These are phyloP conservation scores for Micractinium conductrix DNA, from an alignment of 139 green algal genomes.

Conservation along the genomic window DNA sequence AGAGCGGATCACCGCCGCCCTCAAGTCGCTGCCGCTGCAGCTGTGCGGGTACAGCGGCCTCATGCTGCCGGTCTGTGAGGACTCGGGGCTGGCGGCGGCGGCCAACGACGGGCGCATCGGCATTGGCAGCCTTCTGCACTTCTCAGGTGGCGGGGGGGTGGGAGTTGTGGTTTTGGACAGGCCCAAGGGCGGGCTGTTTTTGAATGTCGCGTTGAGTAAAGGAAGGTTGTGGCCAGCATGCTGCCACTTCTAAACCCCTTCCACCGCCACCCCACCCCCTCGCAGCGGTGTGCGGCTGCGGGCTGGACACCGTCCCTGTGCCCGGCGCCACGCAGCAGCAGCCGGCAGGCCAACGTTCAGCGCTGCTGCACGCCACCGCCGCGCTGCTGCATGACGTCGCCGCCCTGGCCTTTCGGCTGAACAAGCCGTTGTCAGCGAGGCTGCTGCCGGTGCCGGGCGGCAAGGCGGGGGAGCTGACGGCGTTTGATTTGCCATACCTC, in stretches of 20 bases:
- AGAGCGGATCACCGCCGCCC: conserved; percentile 47
- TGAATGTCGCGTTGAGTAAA: too few relatives aligned
- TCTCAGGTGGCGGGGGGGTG: conserved; percentile 30
- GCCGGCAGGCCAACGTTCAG: not conserved
- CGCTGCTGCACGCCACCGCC: conserved; percentile 19
- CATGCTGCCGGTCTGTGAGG: conserved; percentile 68
- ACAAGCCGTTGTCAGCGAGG: conserved; percentile 55
- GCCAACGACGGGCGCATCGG: conserved; percentile 32
- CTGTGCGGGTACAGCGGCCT: conserved; percentile 57
- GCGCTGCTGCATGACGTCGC: conserved; percentile 31
- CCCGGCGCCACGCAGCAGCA: conserved; percentile 25
- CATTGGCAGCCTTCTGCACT: conserved; percentile 51
- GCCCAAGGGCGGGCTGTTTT: too few relatives aligned
- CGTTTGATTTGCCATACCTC: conserved; percentile 58
- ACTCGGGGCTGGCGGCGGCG: conserved; percentile 44
- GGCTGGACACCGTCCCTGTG: conserved; percentile 65
- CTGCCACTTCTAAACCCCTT: too few relatives aligned
- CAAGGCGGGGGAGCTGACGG: conserved; percentile 30
- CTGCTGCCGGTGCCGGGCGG: conserved; percentile 59
- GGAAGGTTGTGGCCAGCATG: too few relatives aligned
- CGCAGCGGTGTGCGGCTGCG: conserved; percentile 60
- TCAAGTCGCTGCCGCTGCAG: conserved; percentile 48
- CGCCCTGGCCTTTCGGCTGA: conserved; percentile 34
- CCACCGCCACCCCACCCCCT: too few relatives aligned
- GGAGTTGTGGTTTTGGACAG: too few relatives aligned